Evolutionary conservation across 495 filamentous ascomycete genomes (phyloP), one percentile per base, ranked within the genome.

Genomic region (Podospora pseudoanserina): DNA sequence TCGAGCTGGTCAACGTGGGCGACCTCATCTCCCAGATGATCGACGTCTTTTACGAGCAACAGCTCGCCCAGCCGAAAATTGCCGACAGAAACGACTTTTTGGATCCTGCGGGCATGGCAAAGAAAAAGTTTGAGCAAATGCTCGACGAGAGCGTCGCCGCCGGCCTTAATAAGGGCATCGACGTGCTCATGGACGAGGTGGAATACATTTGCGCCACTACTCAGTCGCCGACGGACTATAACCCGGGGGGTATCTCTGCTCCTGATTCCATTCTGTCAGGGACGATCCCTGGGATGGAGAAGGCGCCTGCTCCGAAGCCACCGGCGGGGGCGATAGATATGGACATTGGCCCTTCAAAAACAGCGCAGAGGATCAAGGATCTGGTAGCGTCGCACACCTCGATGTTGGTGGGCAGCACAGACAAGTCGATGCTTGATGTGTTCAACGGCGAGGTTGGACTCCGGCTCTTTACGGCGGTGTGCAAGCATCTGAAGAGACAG

Each of bases 1-100:
- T 99, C 58, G 96, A 99, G 77, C 86, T 99, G 64, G 96, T 98
- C 74, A 98, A 98, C 75, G 93, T 99, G 3, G 96, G 96, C 63
- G 96, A 99, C 78, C 86, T 99, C 19, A 99, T 99, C 69, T 90
- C 96, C 62, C 96, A 99, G 75, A 99, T 99, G 96, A 86, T 99
- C 66, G 96, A 99, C 73, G 93, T 99, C 20, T 99, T 99, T 79
- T 99, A 96, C 78, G 91, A 96, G 77, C 94, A 97, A 75, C 94
- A 98, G 76, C 85, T 99, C 44, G 89, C 92, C 5, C 87, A 87
- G 0, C 85, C 88, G 3, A 91, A 91, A 69, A 87, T 99, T 63
- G 90, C 90, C 15, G 94, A 99, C 73, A 87, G 91, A 26, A 94
- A 96, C 72, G 95, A 99, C 78, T 99, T 98, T 74, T 80, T 99